Evolutionary conservation across 805 yeast species (phyloP), one percentile per base, ranked within the genome.

Genomic region (Wickerhamomyces chaumierensis): DNA sequence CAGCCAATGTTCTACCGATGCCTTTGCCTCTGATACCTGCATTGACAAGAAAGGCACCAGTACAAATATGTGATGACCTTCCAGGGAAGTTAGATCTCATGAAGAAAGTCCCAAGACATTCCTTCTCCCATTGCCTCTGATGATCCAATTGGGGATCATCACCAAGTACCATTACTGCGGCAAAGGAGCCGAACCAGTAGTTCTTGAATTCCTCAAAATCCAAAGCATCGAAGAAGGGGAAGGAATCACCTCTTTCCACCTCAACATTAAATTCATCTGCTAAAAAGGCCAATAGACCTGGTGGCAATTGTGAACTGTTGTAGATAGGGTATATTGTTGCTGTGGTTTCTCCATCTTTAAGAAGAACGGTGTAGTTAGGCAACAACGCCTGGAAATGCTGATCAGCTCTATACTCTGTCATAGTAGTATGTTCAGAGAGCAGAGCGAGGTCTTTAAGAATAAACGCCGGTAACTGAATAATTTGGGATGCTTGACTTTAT

Each of bases 221-320:
- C 37, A 90, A 61, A 3, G 84, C 76, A 46, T 87, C 95, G 47
- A 85, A 81, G 55, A 83, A 82, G 2, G 96, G 88, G 55, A 74
- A 79, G 8, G 95, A 81, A 43, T 83, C 90, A 29, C 96, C 96
- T 34, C 85, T 68, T 43, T 80, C 88, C 18, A 90, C 75, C 56
- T 90, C 98, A 77, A 82, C 81, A 58, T 90, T 90, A 62, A 83
- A 84, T 60, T 92, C 97, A 55, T 88, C 96, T 44, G 90, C 76
- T 33, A 90, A 57, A 53, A 90, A 88, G 16, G 82, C 81, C 31
- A 86, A 57, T 20, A 90, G 64, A 0, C 86, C 90, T 2, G 75
- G 72, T 0, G 97, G 97, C 12, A 90, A 63, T 40, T 78, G 76
- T 19, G 69, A 69, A 1, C 78, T 67, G 21, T 75, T 71, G 41